Conservation (phyloP, 2,329 filamentous ascomycete genomes). For the Zarea fungicola region DNA sequence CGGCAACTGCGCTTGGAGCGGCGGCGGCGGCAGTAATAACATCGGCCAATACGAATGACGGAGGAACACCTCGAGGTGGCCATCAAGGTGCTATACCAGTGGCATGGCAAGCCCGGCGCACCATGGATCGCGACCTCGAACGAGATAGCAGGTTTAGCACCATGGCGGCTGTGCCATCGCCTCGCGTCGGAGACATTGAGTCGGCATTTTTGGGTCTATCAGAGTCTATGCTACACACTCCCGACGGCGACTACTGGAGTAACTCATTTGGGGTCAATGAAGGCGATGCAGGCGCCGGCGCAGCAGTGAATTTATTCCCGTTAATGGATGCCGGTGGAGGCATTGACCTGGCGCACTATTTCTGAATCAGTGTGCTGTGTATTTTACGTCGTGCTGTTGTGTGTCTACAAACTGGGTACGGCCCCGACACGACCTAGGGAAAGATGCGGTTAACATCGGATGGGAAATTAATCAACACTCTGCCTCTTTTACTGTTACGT, state of each 20-base stretch:
- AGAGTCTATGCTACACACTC: constrained; percentile 35
- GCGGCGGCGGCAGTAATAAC: too few species aligned
- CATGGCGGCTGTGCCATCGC: constrained; percentile 24
- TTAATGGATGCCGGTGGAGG: constrained; percentile 46
- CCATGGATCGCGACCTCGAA: background rate
- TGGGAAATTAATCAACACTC: too few species aligned
- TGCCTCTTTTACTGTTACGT: too few species aligned
- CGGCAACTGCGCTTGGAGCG: background rate
- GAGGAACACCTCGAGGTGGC: background rate
- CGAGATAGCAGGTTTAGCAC: constrained; percentile 18
- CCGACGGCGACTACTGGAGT: constrained; percentile 36
- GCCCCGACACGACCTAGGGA: too few species aligned
- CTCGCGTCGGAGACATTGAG: constrained; percentile 31
- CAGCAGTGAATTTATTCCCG: constrained; percentile 45
- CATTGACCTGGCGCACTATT: constrained; percentile 44
- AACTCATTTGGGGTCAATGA: constrained; percentile 26
- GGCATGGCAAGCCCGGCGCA: background rate
- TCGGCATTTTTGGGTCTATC: constrained; percentile 33
- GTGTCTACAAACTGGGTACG: too few species aligned
- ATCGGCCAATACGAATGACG: background rate
- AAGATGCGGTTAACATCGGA: background rate
- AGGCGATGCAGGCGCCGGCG: constrained; percentile 37
- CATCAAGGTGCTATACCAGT: background rate
- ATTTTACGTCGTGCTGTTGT: background rate
- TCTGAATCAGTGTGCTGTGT: constrained; percentile 16